These are phyloP conservation scores for Monosporascus sp. DNA, from an alignment of 2,329 filamentous ascomycete species.

Conservation along the genomic window DNA sequence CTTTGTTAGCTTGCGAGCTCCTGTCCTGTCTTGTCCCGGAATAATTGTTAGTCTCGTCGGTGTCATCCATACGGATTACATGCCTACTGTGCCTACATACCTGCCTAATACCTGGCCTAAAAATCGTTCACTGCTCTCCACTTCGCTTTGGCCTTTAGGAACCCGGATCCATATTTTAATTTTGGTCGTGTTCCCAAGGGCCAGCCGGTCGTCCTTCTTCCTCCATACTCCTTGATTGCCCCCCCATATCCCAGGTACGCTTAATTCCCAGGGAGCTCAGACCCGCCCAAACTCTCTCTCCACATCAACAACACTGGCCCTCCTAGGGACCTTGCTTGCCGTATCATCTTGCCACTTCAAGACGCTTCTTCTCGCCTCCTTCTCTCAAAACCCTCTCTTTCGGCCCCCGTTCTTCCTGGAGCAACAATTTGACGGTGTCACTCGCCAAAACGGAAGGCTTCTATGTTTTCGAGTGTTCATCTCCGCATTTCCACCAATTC, in stretches of 20 bases:
- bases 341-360: not conserved
- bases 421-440: not conserved
- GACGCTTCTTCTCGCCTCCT: not conserved
- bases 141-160: not conserved
- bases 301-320: not conserved
- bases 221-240: not conserved
- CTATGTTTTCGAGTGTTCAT: not conserved
- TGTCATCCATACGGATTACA: not conserved
- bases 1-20: not conserved
- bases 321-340: not conserved
- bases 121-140: not conserved
- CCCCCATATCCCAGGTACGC: not conserved
- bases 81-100: not conserved
- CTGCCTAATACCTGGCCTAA: not conserved
- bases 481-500: not conserved
- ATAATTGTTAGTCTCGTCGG: not conserved
- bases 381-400: not conserved
- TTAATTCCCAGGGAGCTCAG: not conserved
- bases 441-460: no score
- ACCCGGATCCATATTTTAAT: no score
- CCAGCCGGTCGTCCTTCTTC: not conserved
- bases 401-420: not conserved
- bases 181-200: no score
- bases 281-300: not conserved
- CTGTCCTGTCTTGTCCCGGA: not conserved